A percentile compares a stretch with the other conserved stretches of the same genome.
These are phyloP conservation scores for Xylaria sp. DNA, from an alignment of 2,329 filamentous ascomycete genomes.

Conservation along the genomic window DNA sequence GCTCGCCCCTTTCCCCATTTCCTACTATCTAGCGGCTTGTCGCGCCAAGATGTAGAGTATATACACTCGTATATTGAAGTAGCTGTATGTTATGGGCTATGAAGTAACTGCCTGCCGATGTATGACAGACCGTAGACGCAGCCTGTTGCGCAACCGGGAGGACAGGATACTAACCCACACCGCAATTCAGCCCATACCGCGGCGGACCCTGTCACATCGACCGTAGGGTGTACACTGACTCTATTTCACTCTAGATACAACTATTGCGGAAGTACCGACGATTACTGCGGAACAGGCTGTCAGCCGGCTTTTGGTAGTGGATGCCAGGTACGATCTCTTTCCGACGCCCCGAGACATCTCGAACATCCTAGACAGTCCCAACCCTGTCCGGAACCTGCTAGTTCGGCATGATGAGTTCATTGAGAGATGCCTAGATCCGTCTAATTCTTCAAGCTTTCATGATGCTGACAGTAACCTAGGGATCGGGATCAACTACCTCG, in stretches of 20 bases:
- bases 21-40: neutral
- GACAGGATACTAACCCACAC: too few species aligned
- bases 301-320: slow-evolving; percentile 44
- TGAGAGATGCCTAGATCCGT: neutral
- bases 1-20: neutral
- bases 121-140: too few species aligned
- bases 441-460: neutral
- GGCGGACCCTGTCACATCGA: too few species aligned
- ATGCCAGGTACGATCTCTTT: slow-evolving; percentile 35
- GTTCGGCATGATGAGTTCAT: neutral
- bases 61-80: neutral
- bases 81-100: too few species aligned
- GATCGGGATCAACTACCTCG: slow-evolving; percentile 8
- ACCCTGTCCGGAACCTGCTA: neutral
- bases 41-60: neutral
- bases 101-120: too few species aligned
- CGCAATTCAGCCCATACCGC: too few species aligned
- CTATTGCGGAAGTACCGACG: slow-evolving; percentile 48
- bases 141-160: too few species aligned
- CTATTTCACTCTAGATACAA: slow-evolving; percentile 36
- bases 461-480: slow-evolving; percentile 6
- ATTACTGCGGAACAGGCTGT: slow-evolving; percentile 48
- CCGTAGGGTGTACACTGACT: neutral
- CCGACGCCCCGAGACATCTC: neutral
- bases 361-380: neutral